phyloP scores from a whole-genome alignment of 2,329 filamentous ascomycete genomes.

The Penicillium capsulatum region DNA sequence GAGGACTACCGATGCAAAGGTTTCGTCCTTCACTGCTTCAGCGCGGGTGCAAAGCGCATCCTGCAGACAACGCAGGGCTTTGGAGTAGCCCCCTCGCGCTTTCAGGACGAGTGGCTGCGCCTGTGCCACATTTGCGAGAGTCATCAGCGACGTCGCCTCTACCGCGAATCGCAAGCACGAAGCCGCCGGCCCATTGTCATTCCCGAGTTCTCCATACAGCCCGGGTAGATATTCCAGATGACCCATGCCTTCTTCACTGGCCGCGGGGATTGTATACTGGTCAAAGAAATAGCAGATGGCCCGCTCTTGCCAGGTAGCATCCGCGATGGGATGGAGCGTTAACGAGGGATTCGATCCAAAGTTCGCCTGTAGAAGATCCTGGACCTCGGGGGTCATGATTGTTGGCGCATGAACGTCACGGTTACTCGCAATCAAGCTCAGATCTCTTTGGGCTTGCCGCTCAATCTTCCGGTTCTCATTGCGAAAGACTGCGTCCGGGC shows the following conservation, averaged over 20 bases:
- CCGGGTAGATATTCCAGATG: constrained; percentile 36
- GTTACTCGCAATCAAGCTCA: constrained; percentile 1
- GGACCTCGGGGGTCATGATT: constrained; percentile 3
- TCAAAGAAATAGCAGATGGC: constrained; percentile 42
- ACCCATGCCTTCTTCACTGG: constrained; percentile 26
- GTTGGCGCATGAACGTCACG: constrained; percentile 2
- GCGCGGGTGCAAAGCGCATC: constrained; percentile 27
- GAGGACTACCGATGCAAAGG: constrained; percentile 36
- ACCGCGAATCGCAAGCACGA: constrained; percentile 33
- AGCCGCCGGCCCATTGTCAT: constrained; percentile 12
- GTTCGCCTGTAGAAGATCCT: constrained; percentile 1
- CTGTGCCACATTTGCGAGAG: constrained; percentile 30
- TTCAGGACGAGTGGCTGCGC: constrained; percentile 24
- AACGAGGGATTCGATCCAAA: constrained; percentile 6
- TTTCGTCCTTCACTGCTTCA: constrained; percentile 35
- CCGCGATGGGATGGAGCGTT: constrained; percentile 21
- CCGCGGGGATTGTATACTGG: constrained; percentile 32
- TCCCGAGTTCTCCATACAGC: constrained; percentile 31
- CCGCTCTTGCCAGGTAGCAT: constrained; percentile 35
- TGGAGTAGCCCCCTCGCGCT: constrained; percentile 31
- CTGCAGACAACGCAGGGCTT: constrained; percentile 29
- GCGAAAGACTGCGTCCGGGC: constrained; percentile 33
- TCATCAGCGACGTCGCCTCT: constrained; percentile 34
- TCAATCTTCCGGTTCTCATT: constrained; percentile 33
- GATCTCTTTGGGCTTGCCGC: constrained; percentile 24